phyloP scores from a whole-genome alignment of 805 yeast species.

The Tetrapisispora fleetii region DNA sequence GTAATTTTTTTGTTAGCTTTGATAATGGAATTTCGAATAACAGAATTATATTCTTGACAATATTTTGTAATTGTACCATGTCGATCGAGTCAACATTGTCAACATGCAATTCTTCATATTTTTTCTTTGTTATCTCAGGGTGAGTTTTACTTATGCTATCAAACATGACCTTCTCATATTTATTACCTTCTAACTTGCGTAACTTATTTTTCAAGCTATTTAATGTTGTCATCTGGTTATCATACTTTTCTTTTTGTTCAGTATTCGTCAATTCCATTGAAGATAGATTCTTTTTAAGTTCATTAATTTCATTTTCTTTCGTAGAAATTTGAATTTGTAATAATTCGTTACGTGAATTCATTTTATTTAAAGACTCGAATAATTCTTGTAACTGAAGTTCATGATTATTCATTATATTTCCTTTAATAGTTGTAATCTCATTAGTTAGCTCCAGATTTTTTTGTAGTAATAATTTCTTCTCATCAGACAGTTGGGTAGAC shows the following conservation, averaged over 20 bases:
- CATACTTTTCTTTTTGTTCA: background rate
- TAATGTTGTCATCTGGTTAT: background rate
- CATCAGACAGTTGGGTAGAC: conserved; percentile 4
- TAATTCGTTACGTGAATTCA: background rate
- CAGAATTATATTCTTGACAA: conserved; percentile 28
- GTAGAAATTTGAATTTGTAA: background rate
- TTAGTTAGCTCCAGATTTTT: conserved; percentile 4
- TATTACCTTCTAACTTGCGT: conserved; percentile 15
- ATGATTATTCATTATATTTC: conserved; percentile 3
- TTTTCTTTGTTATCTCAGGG: conserved; percentile 19
- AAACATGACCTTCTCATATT: conserved; percentile 14
- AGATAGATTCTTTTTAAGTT: background rate
- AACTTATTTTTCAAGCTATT: conserved; percentile 1
- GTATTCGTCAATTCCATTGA: background rate
- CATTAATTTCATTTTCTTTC: background rate
- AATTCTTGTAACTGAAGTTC: conserved; percentile 4
- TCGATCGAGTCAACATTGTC: conserved; percentile 23
- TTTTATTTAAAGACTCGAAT: background rate
- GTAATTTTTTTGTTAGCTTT: conserved; percentile 21
- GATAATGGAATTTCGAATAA: conserved; percentile 27
- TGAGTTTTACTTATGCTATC: conserved; percentile 10
- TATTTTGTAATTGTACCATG: conserved; percentile 26
- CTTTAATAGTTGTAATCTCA: conserved; percentile 5
- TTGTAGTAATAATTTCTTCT: conserved; percentile 4
- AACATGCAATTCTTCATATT: conserved; percentile 12